phyloP scores from a whole-genome alignment of 805 yeast species.

The Metschnikowia continentalis region DNA sequence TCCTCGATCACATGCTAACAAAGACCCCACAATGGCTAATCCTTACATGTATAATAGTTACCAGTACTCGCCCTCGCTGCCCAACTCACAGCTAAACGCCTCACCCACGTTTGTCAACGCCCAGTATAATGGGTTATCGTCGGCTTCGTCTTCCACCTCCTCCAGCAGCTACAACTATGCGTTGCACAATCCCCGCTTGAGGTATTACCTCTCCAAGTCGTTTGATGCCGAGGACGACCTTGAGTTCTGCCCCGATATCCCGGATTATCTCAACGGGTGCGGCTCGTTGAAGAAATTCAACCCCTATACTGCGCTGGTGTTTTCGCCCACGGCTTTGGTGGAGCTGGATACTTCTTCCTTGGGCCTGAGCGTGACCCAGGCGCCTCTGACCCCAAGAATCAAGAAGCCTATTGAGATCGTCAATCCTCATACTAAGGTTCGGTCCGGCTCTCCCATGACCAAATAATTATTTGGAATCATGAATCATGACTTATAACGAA shows the following conservation, averaged over 20 bases:
- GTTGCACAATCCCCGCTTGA: conserved; percentile 46
- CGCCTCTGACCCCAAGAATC: conserved; percentile 51
- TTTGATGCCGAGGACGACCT: conserved; percentile 61
- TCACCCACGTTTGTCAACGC: conserved; percentile 29
- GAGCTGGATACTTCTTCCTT: conserved; percentile 16
- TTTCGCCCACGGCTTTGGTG: conserved; percentile 41
- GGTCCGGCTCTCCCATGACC: conserved; percentile 44
- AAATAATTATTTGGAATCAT: conserved; percentile 1
- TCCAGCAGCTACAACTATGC: conserved; percentile 26
- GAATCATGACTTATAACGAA: too few species aligned
- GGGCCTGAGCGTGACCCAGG: neutral
- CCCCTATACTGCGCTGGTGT: conserved; percentile 62
- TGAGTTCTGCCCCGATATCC: conserved; percentile 62
- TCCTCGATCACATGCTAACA: neutral
- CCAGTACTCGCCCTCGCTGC: conserved; percentile 30
- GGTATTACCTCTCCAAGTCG: conserved; percentile 55
- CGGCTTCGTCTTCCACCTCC: conserved; percentile 13
- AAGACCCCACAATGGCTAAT: conserved; percentile 25
- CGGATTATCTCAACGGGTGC: conserved; percentile 26
- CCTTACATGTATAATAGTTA: conserved; percentile 33
- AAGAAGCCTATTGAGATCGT: conserved; percentile 60
- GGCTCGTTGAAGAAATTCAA: conserved; percentile 51
- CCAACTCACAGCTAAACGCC: conserved; percentile 21
- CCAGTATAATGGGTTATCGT: conserved; percentile 18
- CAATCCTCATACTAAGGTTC: conserved; percentile 57